These are phyloP conservation scores for Dunaliella primolecta DNA, from an alignment of 139 green algal species.

Conservation along the genomic window DNA sequence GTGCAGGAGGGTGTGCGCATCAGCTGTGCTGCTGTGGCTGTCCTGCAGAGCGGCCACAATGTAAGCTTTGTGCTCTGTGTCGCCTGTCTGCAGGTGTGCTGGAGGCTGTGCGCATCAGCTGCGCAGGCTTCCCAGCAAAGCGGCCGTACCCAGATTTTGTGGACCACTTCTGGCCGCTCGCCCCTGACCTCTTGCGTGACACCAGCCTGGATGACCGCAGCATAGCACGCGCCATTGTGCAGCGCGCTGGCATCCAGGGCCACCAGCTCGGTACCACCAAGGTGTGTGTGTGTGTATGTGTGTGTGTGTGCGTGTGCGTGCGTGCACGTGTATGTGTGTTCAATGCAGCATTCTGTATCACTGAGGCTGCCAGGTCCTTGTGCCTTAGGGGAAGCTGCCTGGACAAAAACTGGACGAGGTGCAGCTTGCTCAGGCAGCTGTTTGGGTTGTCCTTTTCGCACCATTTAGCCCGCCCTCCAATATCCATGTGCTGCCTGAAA, in stretches of 20 bases:
- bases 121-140: slow-evolving; percentile 92
- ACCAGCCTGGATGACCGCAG: slow-evolving; percentile 55
- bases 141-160: slow-evolving; percentile 86
- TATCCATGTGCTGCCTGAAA: too few species aligned
- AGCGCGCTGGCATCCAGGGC: slow-evolving; percentile 29
- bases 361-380: neutral
- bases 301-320: neutral
- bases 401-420: too few species aligned
- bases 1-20: slow-evolving; percentile 99
- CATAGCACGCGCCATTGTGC: slow-evolving; percentile 30
- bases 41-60: slow-evolving; percentile 81
- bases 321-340: too few species aligned
- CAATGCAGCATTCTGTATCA: too few species aligned
- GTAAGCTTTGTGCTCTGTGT: too few species aligned
- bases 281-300: slow-evolving; percentile 29
- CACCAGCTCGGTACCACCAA: slow-evolving; percentile 87
- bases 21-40: slow-evolving; percentile 91
- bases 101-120: slow-evolving; percentile 96
- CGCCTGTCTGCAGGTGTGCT: slow-evolving; percentile 85
- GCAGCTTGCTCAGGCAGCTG: too few species aligned
- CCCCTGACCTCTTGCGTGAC: slow-evolving; percentile 49
- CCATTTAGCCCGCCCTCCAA: too few species aligned
- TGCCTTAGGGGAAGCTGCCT: too few species aligned
- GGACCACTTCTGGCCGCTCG: slow-evolving; percentile 90
- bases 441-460: too few species aligned